Percentiles rank a stretch among this genome's conserved stretches.
Evolutionary conservation across 148 eudicot species (phyloP).

Genomic region (Arbutus unedo): DNA sequence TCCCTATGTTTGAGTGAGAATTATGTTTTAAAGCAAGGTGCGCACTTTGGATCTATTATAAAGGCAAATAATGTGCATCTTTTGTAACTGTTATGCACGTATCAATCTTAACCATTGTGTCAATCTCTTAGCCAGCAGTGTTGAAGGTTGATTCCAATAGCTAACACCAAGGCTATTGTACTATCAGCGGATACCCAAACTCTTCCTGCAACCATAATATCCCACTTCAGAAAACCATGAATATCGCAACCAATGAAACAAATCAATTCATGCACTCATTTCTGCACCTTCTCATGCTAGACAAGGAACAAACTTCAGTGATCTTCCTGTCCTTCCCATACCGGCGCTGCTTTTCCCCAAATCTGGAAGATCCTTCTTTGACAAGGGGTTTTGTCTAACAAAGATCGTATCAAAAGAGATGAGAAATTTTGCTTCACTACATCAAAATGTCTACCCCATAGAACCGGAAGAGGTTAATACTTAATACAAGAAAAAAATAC

Average conservation of each 20-base stretch:
- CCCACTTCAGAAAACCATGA: neutral
- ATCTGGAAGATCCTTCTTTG: conserved; percentile 22
- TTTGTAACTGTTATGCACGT: neutral
- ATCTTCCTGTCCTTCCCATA: conserved; percentile 16
- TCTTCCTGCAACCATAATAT: conserved; percentile 8
- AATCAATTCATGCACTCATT: neutral
- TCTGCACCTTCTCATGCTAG: conserved; percentile 30
- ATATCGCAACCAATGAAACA: neutral
- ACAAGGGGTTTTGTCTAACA: conserved; percentile 26
- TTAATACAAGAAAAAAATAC: neutral
- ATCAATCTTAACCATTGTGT: no score
- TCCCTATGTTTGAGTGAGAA: neutral
- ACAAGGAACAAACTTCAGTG: conserved; percentile 18
- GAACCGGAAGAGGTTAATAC: neutral
- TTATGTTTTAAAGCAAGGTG: neutral
- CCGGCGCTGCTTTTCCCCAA: conserved; percentile 20
- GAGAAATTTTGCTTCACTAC: neutral
- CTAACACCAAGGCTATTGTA: neutral
- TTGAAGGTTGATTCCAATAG: neutral
- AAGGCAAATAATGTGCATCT: neutral
- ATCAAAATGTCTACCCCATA: neutral
- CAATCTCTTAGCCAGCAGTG: neutral
- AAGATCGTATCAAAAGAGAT: neutral
- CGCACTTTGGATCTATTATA: conserved; percentile 4
- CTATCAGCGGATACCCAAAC: conserved; percentile 18